Conservation (phyloP, 306 rosid species). For the Citrullus amarus region DNA sequence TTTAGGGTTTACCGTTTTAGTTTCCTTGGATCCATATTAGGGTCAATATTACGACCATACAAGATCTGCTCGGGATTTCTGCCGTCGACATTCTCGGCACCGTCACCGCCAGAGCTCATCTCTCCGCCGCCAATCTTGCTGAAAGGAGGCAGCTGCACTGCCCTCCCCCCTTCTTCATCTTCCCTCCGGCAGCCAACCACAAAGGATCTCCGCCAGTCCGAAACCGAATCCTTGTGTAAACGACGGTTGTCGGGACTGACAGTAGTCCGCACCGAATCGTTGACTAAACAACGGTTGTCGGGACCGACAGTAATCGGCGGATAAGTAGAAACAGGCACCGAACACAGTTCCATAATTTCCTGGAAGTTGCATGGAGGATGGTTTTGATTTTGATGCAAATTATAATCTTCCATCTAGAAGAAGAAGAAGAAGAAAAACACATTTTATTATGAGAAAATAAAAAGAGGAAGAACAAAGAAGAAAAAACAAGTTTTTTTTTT, state of each 20-base stretch:
- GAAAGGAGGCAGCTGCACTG: neutral
- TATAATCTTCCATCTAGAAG: neutral
- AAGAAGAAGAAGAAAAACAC: neutral
- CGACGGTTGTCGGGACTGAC: neutral
- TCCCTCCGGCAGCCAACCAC: neutral
- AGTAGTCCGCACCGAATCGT: neutral
- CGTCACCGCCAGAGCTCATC: neutral
- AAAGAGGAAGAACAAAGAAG: neutral
- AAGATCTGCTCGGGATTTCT: neutral
- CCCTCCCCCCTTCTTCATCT: neutral
- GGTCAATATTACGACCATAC: neutral
- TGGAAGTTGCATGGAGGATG: neutral
- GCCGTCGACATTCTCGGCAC: neutral
- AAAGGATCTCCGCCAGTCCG: neutral
- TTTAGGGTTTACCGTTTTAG: constrained; percentile 12
- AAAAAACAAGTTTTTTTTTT: neutral
- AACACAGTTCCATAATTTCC: neutral
- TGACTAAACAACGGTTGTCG: neutral
- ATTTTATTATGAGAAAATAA: neutral
- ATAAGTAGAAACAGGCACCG: neutral
- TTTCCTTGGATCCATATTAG: constrained; percentile 10
- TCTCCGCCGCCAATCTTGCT: neutral
- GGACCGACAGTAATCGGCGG: neutral
- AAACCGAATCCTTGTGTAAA: no score
- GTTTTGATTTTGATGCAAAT: neutral